Percentiles rank a stretch among this genome's conserved stretches.
Conservation (phyloP, 805 yeast species). For the Priceomyces castillae region DNA sequence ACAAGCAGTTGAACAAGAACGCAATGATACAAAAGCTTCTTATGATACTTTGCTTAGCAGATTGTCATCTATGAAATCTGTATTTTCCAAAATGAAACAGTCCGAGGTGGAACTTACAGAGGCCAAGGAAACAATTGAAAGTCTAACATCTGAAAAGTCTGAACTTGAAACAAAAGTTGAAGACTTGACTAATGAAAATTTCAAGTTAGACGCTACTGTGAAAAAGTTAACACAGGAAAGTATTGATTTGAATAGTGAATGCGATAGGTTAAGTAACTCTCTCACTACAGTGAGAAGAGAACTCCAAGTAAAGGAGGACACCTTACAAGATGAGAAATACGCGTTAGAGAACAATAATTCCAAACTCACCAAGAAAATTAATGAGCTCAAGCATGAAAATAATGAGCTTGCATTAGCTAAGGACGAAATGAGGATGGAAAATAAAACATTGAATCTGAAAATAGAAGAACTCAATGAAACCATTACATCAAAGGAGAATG, state of each 20-base stretch:
- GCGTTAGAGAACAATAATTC: slow-evolving; percentile 38
- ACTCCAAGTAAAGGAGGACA: slow-evolving; percentile 31
- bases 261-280: slow-evolving; percentile 47
- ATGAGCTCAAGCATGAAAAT: slow-evolving; percentile 39
- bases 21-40: slow-evolving; percentile 55
- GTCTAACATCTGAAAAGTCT: slow-evolving; percentile 20
- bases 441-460: slow-evolving; percentile 39
- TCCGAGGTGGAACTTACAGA: slow-evolving; percentile 60
- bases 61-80: slow-evolving; percentile 68
- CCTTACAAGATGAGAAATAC: slow-evolving; percentile 37
- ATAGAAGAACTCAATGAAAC: slow-evolving; percentile 48
- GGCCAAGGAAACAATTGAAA: slow-evolving; percentile 44
- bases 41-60: slow-evolving; percentile 62
- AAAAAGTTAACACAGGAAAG: slow-evolving; percentile 29
- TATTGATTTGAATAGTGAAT: slow-evolving; percentile 49
- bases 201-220: slow-evolving; percentile 13
- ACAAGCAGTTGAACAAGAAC: slow-evolving; percentile 43
- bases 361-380: slow-evolving; percentile 37
- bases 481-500: slow-evolving; percentile 14
- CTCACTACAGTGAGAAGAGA: slow-evolving; percentile 38
- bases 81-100: slow-evolving; percentile 70
- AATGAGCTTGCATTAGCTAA: slow-evolving; percentile 39
- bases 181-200: slow-evolving; percentile 13
- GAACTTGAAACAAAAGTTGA: slow-evolving; percentile 10
- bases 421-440: slow-evolving; percentile 38